Percentiles rank a stretch among this genome's conserved stretches.
phyloP scores from a whole-genome alignment of 2,329 filamentous ascomycete species.

The Aspergillus latus region DNA sequence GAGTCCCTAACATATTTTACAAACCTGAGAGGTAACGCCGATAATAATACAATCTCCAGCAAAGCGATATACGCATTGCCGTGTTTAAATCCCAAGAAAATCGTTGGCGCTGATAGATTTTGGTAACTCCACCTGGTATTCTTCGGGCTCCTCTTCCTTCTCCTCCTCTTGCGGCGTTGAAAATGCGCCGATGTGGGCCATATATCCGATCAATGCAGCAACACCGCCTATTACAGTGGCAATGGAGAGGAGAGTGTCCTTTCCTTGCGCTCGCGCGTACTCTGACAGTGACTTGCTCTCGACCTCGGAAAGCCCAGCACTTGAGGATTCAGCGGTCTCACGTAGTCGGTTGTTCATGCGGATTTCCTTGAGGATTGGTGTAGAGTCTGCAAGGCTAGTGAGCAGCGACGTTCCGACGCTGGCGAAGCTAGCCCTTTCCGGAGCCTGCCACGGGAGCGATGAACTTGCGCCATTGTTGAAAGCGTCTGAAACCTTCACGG shows the following conservation, averaged over 20 bases:
- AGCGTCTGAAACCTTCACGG: conserved; percentile 26
- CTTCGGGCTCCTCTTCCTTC: conserved; percentile 18
- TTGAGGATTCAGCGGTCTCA: conserved; percentile 29
- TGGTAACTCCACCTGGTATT: conserved; percentile 2
- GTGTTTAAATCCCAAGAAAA: conserved; percentile 14
- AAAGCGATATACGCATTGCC: not conserved
- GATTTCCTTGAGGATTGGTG: conserved; percentile 38
- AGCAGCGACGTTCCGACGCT: conserved; percentile 38
- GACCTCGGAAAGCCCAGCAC: conserved; percentile 24
- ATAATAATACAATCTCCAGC: not conserved
- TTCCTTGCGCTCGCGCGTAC: conserved; percentile 28
- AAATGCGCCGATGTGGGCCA: conserved; percentile 34
- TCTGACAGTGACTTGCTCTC: conserved; percentile 29
- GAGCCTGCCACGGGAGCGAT: conserved; percentile 41
- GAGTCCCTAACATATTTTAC: not conserved
- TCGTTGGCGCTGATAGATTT: conserved; percentile 19
- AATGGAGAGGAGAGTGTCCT: conserved; percentile 38
- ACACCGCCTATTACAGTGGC: conserved; percentile 36
- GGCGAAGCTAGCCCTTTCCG: conserved; percentile 33
- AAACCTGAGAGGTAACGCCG: not conserved
- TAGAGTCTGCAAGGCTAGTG: conserved; percentile 37
- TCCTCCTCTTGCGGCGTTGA: conserved; percentile 9
- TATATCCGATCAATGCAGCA: conserved; percentile 39
- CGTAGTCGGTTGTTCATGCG: conserved; percentile 40
- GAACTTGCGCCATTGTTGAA: conserved; percentile 16